Conservation (phyloP, 2,329 filamentous ascomycete species). For the Pseudopithomyces chartarum region DNA sequence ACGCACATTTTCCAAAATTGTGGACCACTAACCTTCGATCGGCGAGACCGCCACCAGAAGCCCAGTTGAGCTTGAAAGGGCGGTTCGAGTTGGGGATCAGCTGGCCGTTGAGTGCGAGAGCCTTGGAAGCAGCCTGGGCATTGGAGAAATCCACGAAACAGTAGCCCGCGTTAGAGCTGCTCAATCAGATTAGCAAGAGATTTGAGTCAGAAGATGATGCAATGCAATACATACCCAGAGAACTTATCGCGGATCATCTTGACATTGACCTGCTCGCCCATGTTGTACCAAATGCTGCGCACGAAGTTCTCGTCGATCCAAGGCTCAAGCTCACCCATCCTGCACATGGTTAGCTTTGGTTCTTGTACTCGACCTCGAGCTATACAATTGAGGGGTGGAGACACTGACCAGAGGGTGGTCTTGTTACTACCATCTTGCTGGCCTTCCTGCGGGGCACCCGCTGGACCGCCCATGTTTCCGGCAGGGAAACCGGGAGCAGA, state of each 20-base stretch:
- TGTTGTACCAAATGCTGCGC: constrained; percentile 90
- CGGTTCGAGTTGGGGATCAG: constrained; percentile 92
- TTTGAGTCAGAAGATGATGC: constrained; percentile 1
- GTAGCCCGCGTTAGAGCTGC: constrained; percentile 95
- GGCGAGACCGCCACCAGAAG: constrained; percentile 90
- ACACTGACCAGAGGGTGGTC: constrained; percentile 58
- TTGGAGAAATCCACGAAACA: constrained; percentile 94
- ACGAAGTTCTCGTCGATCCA: constrained; percentile 99
- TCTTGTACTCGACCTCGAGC: not conserved
- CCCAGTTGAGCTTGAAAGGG: constrained; percentile 99
- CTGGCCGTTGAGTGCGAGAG: constrained; percentile 84
- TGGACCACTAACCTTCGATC: constrained; percentile 74
- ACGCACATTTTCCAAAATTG: constrained; percentile 7
- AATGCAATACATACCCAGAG: constrained; percentile 71
- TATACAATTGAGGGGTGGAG: not conserved
- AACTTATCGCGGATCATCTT: constrained; percentile 99
- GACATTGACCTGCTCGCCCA: constrained; percentile 94
- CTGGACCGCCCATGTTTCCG: constrained; percentile 53
- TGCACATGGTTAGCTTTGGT: constrained; percentile 51
- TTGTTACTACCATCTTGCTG: constrained; percentile 51
- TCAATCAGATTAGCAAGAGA: constrained; percentile 42
- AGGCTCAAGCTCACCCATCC: constrained; percentile 98
- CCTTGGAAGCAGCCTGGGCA: constrained; percentile 86
- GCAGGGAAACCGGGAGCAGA: constrained; percentile 56
- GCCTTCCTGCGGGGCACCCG: constrained; percentile 40